Conservation (phyloP, 305 asterid species). For the Salvia sclarea region DNA sequence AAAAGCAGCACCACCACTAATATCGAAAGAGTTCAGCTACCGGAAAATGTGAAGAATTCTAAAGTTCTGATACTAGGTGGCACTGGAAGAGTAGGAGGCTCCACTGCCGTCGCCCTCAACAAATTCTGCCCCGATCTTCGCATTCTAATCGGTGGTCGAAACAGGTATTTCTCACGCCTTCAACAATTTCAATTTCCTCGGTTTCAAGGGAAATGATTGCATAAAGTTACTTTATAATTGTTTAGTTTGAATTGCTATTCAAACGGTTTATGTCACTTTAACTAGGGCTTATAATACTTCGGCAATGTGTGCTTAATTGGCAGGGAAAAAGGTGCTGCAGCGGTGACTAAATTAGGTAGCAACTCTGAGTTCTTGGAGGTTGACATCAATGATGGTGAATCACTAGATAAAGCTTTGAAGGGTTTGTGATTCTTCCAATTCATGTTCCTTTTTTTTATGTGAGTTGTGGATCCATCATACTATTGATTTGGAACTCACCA, state of each 20-base stretch:
- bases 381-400: slow-evolving; percentile 52
- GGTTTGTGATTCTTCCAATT: slow-evolving; percentile 48
- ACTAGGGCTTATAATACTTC: background rate
- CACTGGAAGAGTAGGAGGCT: slow-evolving; percentile 97
- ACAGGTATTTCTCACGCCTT: slow-evolving; percentile 45
- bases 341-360: slow-evolving; percentile 63
- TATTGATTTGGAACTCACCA: background rate
- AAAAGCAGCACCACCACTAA: slow-evolving; percentile 25
- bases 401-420: slow-evolving; percentile 56
- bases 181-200: background rate
- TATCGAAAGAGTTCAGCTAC: slow-evolving; percentile 43
- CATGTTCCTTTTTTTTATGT: background rate
- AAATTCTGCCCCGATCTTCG: slow-evolving; percentile 68
- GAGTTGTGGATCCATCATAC: background rate
- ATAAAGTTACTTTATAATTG: background rate
- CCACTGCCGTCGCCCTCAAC: slow-evolving; percentile 81
- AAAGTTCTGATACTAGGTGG: slow-evolving; percentile 78
- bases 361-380: slow-evolving; percentile 62
- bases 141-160: slow-evolving; percentile 73
- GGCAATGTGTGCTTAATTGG: slow-evolving; percentile 15
- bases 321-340: slow-evolving; percentile 77
- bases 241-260: background rate
- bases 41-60: slow-evolving; percentile 55
- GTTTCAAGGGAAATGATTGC: background rate
- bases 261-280: background rate